phyloP scores from a whole-genome alignment of 306 rosid genomes.

The Herpetospermum pedunculosum region DNA sequence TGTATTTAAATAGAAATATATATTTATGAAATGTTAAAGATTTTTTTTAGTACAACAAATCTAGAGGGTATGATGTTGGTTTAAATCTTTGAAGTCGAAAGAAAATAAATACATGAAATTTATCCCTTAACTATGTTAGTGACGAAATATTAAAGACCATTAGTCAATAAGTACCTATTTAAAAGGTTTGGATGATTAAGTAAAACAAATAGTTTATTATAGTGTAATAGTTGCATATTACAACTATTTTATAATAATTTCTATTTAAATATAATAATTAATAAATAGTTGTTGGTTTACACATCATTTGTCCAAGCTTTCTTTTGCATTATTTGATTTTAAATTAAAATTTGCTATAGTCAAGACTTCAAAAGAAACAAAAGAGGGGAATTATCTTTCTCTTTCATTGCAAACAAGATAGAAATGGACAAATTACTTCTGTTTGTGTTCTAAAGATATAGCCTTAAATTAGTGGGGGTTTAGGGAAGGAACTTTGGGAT shows the following conservation, averaged over 20 bases:
- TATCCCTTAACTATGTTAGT: no score
- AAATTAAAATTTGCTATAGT: not conserved
- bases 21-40: no score
- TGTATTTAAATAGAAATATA: no score
- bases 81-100: no score
- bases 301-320: not conserved
- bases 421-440: constrained; percentile 1
- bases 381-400: not conserved
- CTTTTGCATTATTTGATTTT: not conserved
- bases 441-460: not conserved
- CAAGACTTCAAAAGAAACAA: not conserved
- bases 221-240: not conserved
- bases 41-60: no score
- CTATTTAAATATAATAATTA: no score
- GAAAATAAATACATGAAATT: no score
- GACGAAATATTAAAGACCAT: no score
- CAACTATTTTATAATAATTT: no score
- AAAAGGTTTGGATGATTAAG: no score
- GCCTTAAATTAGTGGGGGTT: not conserved
- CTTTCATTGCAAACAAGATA: not conserved
- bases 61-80: no score
- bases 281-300: not conserved
- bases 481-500: not conserved
- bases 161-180: no score
- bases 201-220: not conserved